These are phyloP conservation scores for Symbiodinium pilosum DNA, from an alignment of 73 alveolate genomes.

Conservation along the genomic window DNA sequence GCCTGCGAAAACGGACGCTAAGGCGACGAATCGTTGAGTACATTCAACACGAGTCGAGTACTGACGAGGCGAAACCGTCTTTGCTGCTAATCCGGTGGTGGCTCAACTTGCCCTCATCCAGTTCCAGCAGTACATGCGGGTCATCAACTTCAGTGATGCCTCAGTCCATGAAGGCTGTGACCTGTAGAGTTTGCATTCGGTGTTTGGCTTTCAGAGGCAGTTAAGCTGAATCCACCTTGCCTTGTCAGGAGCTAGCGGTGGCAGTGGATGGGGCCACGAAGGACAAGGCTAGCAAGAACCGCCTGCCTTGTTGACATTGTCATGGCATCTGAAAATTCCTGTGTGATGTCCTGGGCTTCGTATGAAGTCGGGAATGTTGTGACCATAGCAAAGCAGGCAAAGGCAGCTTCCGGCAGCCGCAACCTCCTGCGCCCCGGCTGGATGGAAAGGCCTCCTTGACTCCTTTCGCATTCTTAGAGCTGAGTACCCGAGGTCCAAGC, in stretches of 20 bases:
- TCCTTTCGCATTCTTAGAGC: too few species aligned
- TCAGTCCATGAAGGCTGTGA: neutral
- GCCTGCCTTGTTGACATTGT: too few species aligned
- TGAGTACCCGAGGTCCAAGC: too few species aligned
- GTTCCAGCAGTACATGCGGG: constrained; percentile 53
- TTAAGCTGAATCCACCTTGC: too few species aligned
- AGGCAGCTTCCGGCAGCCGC: constrained; percentile 13
- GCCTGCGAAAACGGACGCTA: too few species aligned
- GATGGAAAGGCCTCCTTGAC: neutral
- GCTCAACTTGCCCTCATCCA: neutral
- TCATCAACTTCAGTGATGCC: constrained; percentile 55
- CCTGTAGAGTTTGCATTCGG: too few species aligned
- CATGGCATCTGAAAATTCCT: too few species aligned
- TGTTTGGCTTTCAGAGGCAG: too few species aligned
- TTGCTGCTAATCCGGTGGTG: neutral
- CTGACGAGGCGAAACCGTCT: neutral
- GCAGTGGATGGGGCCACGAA: neutral
- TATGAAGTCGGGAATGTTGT: too few species aligned
- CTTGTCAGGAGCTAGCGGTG: too few species aligned
- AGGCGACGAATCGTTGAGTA: constrained; percentile 1
- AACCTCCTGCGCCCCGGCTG: neutral
- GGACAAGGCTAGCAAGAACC: neutral
- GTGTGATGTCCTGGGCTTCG: neutral
- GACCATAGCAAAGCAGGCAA: too few species aligned
- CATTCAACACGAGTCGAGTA: neutral